Base-by-base conservation (phyloP, 306 rosid species). In the Mimosa bimucronata region DNA sequence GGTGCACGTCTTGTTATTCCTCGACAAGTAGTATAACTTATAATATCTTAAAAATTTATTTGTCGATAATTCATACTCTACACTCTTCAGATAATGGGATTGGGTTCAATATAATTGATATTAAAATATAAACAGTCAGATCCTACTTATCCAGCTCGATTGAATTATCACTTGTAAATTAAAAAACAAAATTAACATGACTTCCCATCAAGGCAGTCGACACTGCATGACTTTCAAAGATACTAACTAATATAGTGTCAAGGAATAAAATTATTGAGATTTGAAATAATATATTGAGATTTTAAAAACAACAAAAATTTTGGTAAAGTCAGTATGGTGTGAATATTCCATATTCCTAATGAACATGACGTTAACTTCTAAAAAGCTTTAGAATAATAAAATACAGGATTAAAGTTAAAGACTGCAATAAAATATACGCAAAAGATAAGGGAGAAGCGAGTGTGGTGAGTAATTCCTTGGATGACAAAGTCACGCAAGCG, bases 401-500 rank as follows among this genome's bases (percentile, higher is more conserved):
- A 61, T 61, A 28, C 8, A 13, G 9, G 6, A 55, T 21, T 9
- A 55, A 55, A 55, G 62, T 21, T 9, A 55, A 55, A 55, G 26
- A 9, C 29, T 21, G 29, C 62, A 21, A 55, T 55, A 55, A 55
- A 55, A 55, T 8, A 55, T 21, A 21, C 28, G 9, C 40, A 28
- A 61, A 28, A 61, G 67, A 61, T 28, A 61, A 61, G 10, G 67
- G n/a, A 60, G 67, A 28, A 13, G 38, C 67, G 11, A 26, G 38
- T 5, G 38, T 12, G 37, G 66, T 4, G 38, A 28, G 69, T 21
- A 82, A 72, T 64, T 71, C 25, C 45, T 64, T 64, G 0, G 71
- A 44, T 25, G 71, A 80, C 55, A 74, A 30, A 72, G 13, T 11
- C 61, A 42, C 25, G 73, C 73, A 77, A 28, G 15, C 8, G 38